A percentile compares a stretch with the other conserved stretches of the same genome.
phyloP scores from a whole-genome alignment of 805 yeast species.

The Blastobotrys chiropterorum region DNA sequence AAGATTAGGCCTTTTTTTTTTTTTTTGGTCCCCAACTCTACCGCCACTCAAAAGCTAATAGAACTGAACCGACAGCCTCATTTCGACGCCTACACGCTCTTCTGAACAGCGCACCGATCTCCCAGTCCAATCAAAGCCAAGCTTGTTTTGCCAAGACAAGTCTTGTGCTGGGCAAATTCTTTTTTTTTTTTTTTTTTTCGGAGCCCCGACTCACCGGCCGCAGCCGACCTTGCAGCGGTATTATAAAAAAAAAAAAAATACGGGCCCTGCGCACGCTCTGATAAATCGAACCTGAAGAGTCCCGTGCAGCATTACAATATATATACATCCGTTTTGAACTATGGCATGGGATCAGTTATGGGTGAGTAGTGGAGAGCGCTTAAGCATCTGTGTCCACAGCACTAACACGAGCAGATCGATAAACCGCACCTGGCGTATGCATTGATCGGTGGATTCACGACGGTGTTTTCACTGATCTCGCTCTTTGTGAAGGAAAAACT shows the following conservation, averaged over 20 bases:
- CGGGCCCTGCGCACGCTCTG: not conserved
- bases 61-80: no score
- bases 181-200: not conserved
- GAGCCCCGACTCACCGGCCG: not conserved
- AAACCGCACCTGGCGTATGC: conserved; percentile 85
- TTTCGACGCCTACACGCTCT: no score
- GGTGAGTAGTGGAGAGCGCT: no score
- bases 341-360: conserved; percentile 33
- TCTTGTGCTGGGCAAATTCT: not conserved
- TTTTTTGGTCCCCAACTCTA: no score
- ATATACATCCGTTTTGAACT: not conserved
- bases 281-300: no score
- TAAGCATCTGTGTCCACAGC: not conserved
- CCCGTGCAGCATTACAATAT: not conserved
- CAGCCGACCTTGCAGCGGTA: not conserved
- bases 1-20: no score
- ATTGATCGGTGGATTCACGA: conserved; percentile 73
- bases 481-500: conserved; percentile 75
- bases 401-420: conserved; percentile 36
- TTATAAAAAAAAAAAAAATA: no score
- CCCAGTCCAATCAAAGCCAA: no score
- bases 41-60: no score
- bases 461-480: conserved; percentile 75
- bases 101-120: no score
- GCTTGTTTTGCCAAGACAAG: not conserved